Conservation (phyloP, 2,329 filamentous ascomycete genomes). For the Cercospora berteroae region DNA sequence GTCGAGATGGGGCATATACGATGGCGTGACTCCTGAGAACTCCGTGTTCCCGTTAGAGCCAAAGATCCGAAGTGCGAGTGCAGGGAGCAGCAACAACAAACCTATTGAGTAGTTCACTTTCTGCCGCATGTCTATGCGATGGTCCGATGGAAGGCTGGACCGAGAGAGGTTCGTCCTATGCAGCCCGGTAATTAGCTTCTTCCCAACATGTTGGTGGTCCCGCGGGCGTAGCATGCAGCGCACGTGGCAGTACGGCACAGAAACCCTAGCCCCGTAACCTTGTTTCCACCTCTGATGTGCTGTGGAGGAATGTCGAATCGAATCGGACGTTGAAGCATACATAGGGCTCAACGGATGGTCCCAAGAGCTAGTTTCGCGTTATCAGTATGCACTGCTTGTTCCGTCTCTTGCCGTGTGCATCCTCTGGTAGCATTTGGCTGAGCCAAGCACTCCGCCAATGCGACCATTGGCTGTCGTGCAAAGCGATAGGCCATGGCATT, state of each 20-base stretch:
- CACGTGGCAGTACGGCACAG: background rate
- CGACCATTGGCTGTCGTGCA: background rate
- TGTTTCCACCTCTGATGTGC: background rate
- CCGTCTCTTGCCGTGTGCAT: background rate
- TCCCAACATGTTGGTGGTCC: background rate
- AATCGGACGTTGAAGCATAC: background rate
- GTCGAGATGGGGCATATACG: slow-evolving; percentile 56
- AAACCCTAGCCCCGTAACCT: background rate
- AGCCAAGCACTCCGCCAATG: background rate
- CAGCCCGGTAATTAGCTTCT: background rate
- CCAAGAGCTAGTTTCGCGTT: background rate
- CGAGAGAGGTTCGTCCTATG: background rate
- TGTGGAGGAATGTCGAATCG: background rate
- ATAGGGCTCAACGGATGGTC: background rate
- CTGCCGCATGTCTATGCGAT: background rate
- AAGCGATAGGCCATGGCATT: background rate
- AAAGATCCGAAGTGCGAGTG: slow-evolving; percentile 41
- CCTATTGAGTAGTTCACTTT: background rate
- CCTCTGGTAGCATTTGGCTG: background rate
- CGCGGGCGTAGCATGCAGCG: background rate
- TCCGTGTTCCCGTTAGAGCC: slow-evolving; percentile 59
- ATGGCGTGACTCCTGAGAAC: slow-evolving; percentile 51
- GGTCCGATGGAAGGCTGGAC: background rate
- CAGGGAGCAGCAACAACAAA: slow-evolving; percentile 6
- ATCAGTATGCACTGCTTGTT: background rate